These are phyloP conservation scores for Calocera cornea DNA, from an alignment of 768 basidiomycete species.

Conservation along the genomic window DNA sequence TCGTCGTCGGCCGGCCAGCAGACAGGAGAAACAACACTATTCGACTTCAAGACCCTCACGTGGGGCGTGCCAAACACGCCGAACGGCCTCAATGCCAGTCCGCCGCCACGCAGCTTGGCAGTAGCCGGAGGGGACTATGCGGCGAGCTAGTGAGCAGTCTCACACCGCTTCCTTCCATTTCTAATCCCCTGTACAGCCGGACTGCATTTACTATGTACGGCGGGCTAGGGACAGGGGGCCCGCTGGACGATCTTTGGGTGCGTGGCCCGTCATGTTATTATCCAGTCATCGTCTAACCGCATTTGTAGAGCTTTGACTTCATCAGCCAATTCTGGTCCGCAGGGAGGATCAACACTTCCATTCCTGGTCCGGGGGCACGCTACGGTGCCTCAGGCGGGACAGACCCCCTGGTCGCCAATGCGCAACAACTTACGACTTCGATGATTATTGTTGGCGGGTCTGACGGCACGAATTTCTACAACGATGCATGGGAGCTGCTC, in stretches of 20 bases:
- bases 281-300: slow-evolving; percentile 5
- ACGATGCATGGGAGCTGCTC: slow-evolving; percentile 57
- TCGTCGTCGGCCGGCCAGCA: slow-evolving; percentile 11
- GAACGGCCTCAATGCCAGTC: slow-evolving; percentile 31
- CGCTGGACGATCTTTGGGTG: slow-evolving; percentile 66
- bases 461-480: slow-evolving; percentile 31
- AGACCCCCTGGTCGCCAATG: slow-evolving; percentile 38
- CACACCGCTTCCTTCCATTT: slow-evolving; percentile 8
- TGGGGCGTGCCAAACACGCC: slow-evolving; percentile 51
- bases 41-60: slow-evolving; percentile 44
- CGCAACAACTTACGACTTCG: slow-evolving; percentile 51
- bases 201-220: slow-evolving; percentile 62
- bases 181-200: slow-evolving; percentile 35
- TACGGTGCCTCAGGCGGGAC: slow-evolving; percentile 67
- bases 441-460: slow-evolving; percentile 65
- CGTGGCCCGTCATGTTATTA: slow-evolving; percentile 14
- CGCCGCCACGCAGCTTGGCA: slow-evolving; percentile 45
- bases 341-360: slow-evolving; percentile 32
- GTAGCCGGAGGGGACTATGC: slow-evolving; percentile 57
- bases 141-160: slow-evolving; percentile 59
- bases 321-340: slow-evolving; percentile 62
- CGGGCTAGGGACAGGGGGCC: slow-evolving; percentile 43
- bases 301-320: slow-evolving; percentile 60
- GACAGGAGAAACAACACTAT: slow-evolving; percentile 27
- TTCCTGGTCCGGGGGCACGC: slow-evolving; percentile 44